A percentile compares a stretch with the other conserved stretches of the same genome.
Conservation (phyloP, 1,284 basidiomycete species). For the Naganishia albida region DNA sequence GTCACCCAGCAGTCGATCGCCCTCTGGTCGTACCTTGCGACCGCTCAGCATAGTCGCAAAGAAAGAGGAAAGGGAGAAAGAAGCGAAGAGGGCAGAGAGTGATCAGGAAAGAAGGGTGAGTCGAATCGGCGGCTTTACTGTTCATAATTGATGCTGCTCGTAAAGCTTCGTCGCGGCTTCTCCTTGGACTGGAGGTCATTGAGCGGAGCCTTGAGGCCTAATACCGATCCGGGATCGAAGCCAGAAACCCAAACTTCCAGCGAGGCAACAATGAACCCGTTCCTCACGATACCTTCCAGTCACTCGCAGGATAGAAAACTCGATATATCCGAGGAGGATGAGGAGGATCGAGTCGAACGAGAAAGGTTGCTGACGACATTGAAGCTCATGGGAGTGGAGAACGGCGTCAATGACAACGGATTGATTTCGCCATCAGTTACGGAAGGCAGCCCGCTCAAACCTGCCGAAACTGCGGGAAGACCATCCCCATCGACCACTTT, state of each 20-base stretch:
- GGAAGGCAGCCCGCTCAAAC: not conserved
- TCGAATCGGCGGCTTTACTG: not conserved
- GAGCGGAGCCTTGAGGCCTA: slow-evolving; percentile 34
- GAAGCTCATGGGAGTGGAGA: slow-evolving; percentile 85
- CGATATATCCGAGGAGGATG: slow-evolving; percentile 74
- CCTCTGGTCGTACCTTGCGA: not conserved
- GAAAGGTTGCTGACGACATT: slow-evolving; percentile 81
- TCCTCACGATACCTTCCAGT: not conserved
- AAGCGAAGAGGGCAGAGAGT: slow-evolving; percentile 34
- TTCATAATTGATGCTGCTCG: not conserved
- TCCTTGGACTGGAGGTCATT: slow-evolving; percentile 52
- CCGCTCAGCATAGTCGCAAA: slow-evolving; percentile 13
- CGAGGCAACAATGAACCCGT: not conserved
- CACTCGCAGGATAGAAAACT: slow-evolving; percentile 31
- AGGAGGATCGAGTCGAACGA: slow-evolving; percentile 79
- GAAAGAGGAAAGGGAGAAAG: slow-evolving; percentile 25
- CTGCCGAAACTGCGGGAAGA: not conserved
- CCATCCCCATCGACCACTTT: slow-evolving; percentile 34
- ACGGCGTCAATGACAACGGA: not conserved
- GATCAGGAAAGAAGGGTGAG: slow-evolving; percentile 42
- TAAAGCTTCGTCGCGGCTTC: slow-evolving; percentile 46
- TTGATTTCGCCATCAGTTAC: not conserved
- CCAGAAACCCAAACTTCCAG: not conserved
- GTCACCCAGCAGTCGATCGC: not conserved
- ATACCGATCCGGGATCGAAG: slow-evolving; percentile 30